Base-by-base conservation (phyloP, 352 stramenopile genomes). In the Thraustochytrium sp. region DNA sequence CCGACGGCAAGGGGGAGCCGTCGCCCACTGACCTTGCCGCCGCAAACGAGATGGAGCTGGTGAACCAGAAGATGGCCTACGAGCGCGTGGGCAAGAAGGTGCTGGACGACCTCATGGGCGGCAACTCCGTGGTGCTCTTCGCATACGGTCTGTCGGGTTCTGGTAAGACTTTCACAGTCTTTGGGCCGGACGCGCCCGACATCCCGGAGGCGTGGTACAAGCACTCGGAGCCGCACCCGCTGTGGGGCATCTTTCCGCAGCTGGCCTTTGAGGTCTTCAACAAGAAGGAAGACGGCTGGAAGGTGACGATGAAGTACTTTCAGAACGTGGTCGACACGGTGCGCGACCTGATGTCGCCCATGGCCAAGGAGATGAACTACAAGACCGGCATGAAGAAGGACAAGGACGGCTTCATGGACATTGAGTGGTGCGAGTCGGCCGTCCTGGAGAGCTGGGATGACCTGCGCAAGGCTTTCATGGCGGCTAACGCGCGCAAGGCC, bases 251-350 rank as follows among this genome's bases (percentile, higher is more conserved):
- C 82, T 97, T 96, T 84, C 92, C 93, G 29, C 91, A 92, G 2
- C 88, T 97, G 11, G 94, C 93, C 21, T 98, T 97, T 87, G 92
- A 98, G 54, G 78, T 98, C 36, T 98, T 98, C 87, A 91, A 96
- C 83, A 91, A 97, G 82, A 96, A 96, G 84, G 89, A 96, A 80
- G 94, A 98, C 76, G 94, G 94, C 74, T 98, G 94, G 94, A 97
- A 97, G 87, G 94, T 98, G 85, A 96, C 92, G 37, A 98, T 98
- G 94, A 98, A 97, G 88, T 98, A 98, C 86, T 97, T 98, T 85
- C 94, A 98, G 85, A 98, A 98, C 85, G 94, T 98, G 48, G 94
- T 98, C 8, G 94, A 98, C 87, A 97, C 92, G 2, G 93, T 98
- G 54, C 91, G 94, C 38, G 94, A 98, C 86, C 90, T 98, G 80